Base-by-base conservation (phyloP, 257 asterid genomes). In the Forsythia viridissima region DNA sequence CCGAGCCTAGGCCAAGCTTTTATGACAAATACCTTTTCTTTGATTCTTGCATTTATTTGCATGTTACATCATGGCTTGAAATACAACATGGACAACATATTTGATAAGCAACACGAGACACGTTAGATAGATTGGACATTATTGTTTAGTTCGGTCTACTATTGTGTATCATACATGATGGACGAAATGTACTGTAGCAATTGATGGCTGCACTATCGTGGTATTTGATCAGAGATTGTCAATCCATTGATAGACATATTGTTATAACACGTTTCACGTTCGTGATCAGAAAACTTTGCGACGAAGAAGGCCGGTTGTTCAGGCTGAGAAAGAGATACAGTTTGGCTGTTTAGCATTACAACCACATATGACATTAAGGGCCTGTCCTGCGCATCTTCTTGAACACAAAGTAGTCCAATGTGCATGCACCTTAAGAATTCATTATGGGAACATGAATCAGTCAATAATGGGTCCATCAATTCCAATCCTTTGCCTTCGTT, bases 321-420 rank as follows among this genome's bases (percentile, higher is more conserved):
- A 0, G 82, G 85, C 21, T 73, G 38, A 21, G 72, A 48, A n/a
- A 78, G 69, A n/a, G 71, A 6, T 6, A 63, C 52, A 9, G 73
- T 20, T 12, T 41, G 36, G 67, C 72, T 40, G 24, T 57, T 78
- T n/a, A 84, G 81, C 85, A 84, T 81, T 16, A 55, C 55, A 34
- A 81, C 75, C n/a, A 81, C 72, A 4, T 81, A 74, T 2, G 88
- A 77, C 83, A 81, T 81, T 34, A 70, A 75, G 38, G 88, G 88
- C 68, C 88, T 73, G 41, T 65, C 80, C 3, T 55, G 59, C 10
- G 74, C 67, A 75, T 78, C 83, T 74, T 81, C 83, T 44, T 84
- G 80, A 43, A 81, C 83, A 37, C 85, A 84, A 30, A 30, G 34
- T 1, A 30, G 34, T 30, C 34, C 34, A 30, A 30, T 30, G 34